Base-by-base conservation (phyloP, 495 filamentous ascomycete genomes). In the Darksidea phi region DNA sequence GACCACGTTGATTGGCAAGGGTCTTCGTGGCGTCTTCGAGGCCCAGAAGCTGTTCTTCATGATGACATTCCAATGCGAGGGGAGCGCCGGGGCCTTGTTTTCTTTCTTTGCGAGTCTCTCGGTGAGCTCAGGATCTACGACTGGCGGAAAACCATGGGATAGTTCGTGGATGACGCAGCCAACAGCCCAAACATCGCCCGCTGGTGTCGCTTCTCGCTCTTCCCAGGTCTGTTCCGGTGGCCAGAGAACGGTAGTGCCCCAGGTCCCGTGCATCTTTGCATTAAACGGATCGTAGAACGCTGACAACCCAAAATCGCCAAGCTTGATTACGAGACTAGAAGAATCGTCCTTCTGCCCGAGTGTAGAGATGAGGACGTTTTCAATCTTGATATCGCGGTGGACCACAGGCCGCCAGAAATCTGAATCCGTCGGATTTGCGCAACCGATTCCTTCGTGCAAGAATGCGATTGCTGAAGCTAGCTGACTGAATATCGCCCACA, bases 101-200 rank as follows among this genome's bases (percentile, higher is more conserved):
- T 38, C 57, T 23, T 26, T 36, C 11, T 15, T 24, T 6, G 1
- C 11, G 21, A 28, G 43, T 24, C 12, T 46, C 23, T 32, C 37
- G 18, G 36, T 50, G 36, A 54, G 13, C 28, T 37, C 18, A 15
- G 42, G 50, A 20, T 52, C 46, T 18, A 46, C n/a, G 3, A 56
- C 25, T 3, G 61, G 54, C 15, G 24, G 21, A 25, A 54, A 58
- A 1, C 37, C 21, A 23, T 66, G 55, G n/a, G 50, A 51, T 0
- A 67, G 15, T 10, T 52, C 45, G 20, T 67, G 50, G 7, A 67
- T 41, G 24, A 63, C 20, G 13, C 24, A 24, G 5, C 59, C 64
- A 17, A 59, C 26, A 0, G 64, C 64, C 59, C 64, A 67, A 5
- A 67, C 53, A 50, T 63, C 59, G 13, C 54, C 59, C 1, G 24